These are phyloP conservation scores for Jasminum sambac DNA, from an alignment of 257 asterid genomes.

Conservation along the genomic window DNA sequence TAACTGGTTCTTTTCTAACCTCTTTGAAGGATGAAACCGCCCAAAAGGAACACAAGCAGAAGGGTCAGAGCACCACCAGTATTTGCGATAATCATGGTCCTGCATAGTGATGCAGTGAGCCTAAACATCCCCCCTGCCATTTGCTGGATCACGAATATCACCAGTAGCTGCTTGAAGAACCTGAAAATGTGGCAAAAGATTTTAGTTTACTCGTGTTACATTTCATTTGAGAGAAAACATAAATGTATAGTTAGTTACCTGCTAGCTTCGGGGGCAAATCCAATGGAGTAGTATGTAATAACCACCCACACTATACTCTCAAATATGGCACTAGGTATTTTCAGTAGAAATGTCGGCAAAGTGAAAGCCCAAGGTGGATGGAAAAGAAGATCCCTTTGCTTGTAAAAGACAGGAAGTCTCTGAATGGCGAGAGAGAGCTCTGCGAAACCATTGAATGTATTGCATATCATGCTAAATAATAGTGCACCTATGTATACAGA, in stretches of 20 bases:
- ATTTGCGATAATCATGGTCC: slow-evolving; percentile 60
- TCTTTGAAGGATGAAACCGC: slow-evolving; percentile 68
- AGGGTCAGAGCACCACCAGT: slow-evolving; percentile 65
- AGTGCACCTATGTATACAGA: slow-evolving; percentile 57
- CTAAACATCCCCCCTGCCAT: slow-evolving; percentile 70
- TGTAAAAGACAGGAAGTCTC: slow-evolving; percentile 73
- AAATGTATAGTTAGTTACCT: slow-evolving; percentile 36
- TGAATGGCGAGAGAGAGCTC: slow-evolving; percentile 58
- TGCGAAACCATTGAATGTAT: slow-evolving; percentile 67
- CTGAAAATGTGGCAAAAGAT: slow-evolving; percentile 31
- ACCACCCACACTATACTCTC: slow-evolving; percentile 59
- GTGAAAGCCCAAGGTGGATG: slow-evolving; percentile 80
- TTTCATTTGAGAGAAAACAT: neutral
- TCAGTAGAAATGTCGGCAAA: slow-evolving; percentile 55
- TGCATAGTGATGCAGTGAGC: slow-evolving; percentile 56
- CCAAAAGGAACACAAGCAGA: slow-evolving; percentile 57
- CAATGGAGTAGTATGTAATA: slow-evolving; percentile 57
- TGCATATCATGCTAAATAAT: slow-evolving; percentile 51
- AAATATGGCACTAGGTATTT: slow-evolving; percentile 57
- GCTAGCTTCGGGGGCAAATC: slow-evolving; percentile 75
- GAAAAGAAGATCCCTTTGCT: slow-evolving; percentile 66
- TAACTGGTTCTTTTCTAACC: slow-evolving; percentile 31
- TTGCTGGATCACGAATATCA: slow-evolving; percentile 62
- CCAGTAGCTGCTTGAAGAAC: slow-evolving; percentile 58
- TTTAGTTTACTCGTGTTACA: neutral